A percentile compares a stretch with the other conserved stretches of the same genome.
Conservation (phyloP, 441 rosid species). For the Pelargonium fulgidum region DNA sequence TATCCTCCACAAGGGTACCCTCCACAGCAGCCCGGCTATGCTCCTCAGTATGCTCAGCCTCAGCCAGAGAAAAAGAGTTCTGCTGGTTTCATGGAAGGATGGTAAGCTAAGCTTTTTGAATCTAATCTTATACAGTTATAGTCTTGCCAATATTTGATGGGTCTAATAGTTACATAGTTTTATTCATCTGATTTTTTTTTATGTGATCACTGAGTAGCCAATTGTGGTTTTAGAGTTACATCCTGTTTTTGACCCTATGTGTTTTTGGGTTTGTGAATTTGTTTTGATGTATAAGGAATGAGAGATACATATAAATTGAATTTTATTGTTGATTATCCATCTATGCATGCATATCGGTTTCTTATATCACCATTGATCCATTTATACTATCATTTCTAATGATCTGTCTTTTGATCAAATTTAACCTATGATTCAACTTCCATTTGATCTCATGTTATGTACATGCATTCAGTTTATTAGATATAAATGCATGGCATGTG, state of each 20-base stretch:
- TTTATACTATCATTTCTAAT: too few relatives aligned
- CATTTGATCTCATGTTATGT: too few relatives aligned
- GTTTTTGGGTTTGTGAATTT: background rate
- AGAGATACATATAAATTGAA: too few relatives aligned
- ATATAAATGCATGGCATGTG: too few relatives aligned
- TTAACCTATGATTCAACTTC: too few relatives aligned
- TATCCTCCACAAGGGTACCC: constrained; percentile 35
- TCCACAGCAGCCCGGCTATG: constrained; percentile 33
- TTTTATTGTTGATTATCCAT: too few relatives aligned
- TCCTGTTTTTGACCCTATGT: background rate
- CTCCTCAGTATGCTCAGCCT: constrained; percentile 44
- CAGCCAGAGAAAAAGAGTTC: constrained; percentile 23
- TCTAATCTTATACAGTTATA: background rate
- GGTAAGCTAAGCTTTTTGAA: background rate
- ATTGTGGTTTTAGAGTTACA: background rate
- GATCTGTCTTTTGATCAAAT: too few relatives aligned
- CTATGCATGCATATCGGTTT: too few relatives aligned
- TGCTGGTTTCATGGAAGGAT: constrained; percentile 6
- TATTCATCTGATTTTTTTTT: background rate
- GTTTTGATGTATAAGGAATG: background rate
- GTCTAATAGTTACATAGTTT: background rate
- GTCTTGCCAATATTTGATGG: background rate
- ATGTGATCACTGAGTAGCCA: background rate
- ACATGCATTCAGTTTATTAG: too few relatives aligned
- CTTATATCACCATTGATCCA: too few relatives aligned